Base-by-base conservation (phyloP, 495 filamentous ascomycete genomes). In the Penicillium goetzii region DNA sequence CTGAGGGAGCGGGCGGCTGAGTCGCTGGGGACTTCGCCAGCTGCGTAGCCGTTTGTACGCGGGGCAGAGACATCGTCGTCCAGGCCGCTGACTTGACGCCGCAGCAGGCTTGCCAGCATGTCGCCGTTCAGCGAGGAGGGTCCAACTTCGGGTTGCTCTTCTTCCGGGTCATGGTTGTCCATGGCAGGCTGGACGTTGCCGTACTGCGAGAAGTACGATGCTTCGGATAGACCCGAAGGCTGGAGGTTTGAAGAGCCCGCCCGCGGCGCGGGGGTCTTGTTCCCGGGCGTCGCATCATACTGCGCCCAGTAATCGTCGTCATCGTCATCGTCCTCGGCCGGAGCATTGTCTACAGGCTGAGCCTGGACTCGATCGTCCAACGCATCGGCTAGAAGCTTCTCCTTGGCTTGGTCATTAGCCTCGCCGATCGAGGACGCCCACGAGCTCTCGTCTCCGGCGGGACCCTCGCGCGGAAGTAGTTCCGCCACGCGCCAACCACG, bases 251-350 rank as follows among this genome's bases (percentile, higher is more conserved):
- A 64, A 53, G 75, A 75, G 36, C 68, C 57, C 40, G 60, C 56
- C 19, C 66, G 67, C 1, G 88, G 85, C 2, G 86, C 85, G 1
- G 88, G 85, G 12, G 88, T 88, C 59, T 90, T 88, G 0, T 78
- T 74, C 1, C 86, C 86, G 7, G 94, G 94, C 21, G 92, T 95
- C 10, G 88, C 85, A 79, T 97, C 95, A 72, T 99, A 99, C 63
- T 89, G 88, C 32, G 88, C 92, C 95, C 95, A 99, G 75, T 98
- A 99, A 67, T 88, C 90, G 63, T 93, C 93, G 61, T 97, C 93
- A 32, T 96, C 92, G 19, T 91, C 89, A 0, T 90, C 89, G 0
- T 84, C 83, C 75, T 76, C 57, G 70, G 65, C 34, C 7, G 32
- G 25, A 11, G 21, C 25, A 63, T 78, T 59, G 66, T 56, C 41